phyloP scores from a whole-genome alignment of 2,329 filamentous ascomycete species.

The Juglanconis sp. region DNA sequence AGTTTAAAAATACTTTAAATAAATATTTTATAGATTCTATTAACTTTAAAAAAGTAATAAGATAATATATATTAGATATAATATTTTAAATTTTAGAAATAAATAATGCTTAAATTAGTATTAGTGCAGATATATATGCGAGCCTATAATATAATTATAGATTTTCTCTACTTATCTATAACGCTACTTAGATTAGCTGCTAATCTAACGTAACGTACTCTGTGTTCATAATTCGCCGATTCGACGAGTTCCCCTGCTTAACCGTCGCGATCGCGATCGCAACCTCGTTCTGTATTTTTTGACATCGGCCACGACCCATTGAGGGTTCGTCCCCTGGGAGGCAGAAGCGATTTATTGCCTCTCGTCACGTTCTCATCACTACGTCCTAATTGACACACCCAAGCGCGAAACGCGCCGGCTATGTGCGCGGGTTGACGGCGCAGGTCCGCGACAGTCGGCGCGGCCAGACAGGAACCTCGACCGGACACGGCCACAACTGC shows the following conservation, averaged over 20 bases:
- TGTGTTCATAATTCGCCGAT: too few species aligned
- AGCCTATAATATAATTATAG: not conserved
- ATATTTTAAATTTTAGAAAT: not conserved
- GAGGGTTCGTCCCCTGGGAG: conserved; percentile 2
- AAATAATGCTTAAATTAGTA: not conserved
- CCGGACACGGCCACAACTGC: not conserved
- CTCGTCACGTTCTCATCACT: not conserved
- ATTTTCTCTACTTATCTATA: not conserved
- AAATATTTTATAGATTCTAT: not conserved
- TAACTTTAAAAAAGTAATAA: not conserved
- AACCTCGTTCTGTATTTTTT: not conserved
- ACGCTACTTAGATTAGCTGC: too few species aligned
- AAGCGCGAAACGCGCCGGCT: not conserved
- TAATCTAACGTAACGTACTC: too few species aligned
- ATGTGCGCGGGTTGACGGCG: not conserved
- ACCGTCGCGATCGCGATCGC: not conserved
- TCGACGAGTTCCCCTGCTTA: not conserved
- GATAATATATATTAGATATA: not conserved
- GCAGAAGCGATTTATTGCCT: not conserved
- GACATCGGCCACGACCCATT: not conserved
- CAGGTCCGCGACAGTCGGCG: not conserved
- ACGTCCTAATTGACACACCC: not conserved
- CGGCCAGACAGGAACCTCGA: not conserved
- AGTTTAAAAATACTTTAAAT: not conserved
- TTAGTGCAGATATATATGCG: not conserved